A percentile compares a stretch with the other conserved stretches of the same genome.
These are phyloP conservation scores for Candida patagonica DNA, from an alignment of 805 yeast genomes.

Conservation along the genomic window DNA sequence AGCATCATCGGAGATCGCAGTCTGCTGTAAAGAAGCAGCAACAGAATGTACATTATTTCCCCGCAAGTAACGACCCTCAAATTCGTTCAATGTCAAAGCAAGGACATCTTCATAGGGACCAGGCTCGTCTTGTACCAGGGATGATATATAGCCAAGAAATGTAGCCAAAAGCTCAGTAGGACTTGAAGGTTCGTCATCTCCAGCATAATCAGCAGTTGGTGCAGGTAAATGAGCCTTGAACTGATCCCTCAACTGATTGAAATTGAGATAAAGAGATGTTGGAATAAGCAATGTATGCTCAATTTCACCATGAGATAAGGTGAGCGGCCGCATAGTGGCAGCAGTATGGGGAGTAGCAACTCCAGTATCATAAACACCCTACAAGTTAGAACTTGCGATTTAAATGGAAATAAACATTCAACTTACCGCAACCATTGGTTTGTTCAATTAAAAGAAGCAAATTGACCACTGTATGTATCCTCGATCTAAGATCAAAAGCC, in stretches of 20 bases:
- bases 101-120: constrained; percentile 64
- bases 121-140: constrained; percentile 29
- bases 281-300: constrained; percentile 88
- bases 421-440: not conserved
- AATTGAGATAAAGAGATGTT: constrained; percentile 63
- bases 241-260: constrained; percentile 81
- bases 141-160: constrained; percentile 55
- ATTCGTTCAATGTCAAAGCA: constrained; percentile 64
- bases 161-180: constrained; percentile 77
- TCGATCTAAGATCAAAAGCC: not conserved
- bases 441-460: not conserved
- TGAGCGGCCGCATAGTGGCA: constrained; percentile 66
- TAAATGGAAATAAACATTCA: not conserved
- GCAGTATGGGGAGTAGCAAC: constrained; percentile 35
- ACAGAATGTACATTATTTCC: constrained; percentile 81
- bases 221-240: constrained; percentile 60
- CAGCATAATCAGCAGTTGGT: constrained; percentile 69
- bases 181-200: constrained; percentile 80
- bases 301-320: constrained; percentile 72
- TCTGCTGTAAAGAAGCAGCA: constrained; percentile 54
- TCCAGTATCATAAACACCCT: constrained; percentile 28
- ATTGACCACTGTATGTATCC: not conserved
- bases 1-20: constrained; percentile 11
- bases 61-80: constrained; percentile 68
- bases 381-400: not conserved